Percentiles rank a stretch among this genome's conserved stretches.
These are phyloP conservation scores for Thalassiosira pacifica DNA, from an alignment of 352 stramenopile genomes.

Conservation along the genomic window DNA sequence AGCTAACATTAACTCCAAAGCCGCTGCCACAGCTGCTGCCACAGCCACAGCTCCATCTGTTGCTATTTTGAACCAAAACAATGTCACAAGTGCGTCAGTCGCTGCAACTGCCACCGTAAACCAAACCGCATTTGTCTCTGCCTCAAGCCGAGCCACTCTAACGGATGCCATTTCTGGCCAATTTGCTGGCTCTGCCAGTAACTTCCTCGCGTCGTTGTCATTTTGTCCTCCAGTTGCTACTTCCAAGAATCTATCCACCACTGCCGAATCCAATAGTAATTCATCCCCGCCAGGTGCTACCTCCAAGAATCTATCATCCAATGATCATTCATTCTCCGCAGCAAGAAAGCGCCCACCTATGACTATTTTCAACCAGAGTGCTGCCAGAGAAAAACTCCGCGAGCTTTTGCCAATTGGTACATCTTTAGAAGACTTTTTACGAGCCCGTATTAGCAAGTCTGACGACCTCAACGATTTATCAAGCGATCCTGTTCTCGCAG, in stretches of 20 bases:
- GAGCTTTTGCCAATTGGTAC: conserved; percentile 7
- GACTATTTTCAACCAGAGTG: not conserved
- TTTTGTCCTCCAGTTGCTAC: no score
- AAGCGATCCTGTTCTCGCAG: conserved; percentile 1
- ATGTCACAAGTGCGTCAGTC: not conserved
- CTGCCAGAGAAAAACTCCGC: not conserved
- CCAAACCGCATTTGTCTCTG: not conserved
- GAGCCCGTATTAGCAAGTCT: not conserved
- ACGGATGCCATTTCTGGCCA: conserved; percentile 8
- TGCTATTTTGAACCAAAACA: not conserved
- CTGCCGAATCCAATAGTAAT: not conserved
- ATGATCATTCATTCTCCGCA: no score
- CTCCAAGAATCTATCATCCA: no score
- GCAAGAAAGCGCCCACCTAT: not conserved
- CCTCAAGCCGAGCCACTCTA: not conserved
- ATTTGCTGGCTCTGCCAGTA: not conserved
- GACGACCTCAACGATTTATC: not conserved
- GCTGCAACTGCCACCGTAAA: not conserved
- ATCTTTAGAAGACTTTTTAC: conserved; percentile 7
- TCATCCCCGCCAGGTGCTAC: not conserved
- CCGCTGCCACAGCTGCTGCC: not conserved
- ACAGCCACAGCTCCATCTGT: not conserved
- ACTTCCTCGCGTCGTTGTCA: not conserved
- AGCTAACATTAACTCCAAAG: no score
- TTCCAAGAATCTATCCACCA: no score